Conservation (phyloP, 306 rosid genomes). For the Gynostemma pentaphyllum region DNA sequence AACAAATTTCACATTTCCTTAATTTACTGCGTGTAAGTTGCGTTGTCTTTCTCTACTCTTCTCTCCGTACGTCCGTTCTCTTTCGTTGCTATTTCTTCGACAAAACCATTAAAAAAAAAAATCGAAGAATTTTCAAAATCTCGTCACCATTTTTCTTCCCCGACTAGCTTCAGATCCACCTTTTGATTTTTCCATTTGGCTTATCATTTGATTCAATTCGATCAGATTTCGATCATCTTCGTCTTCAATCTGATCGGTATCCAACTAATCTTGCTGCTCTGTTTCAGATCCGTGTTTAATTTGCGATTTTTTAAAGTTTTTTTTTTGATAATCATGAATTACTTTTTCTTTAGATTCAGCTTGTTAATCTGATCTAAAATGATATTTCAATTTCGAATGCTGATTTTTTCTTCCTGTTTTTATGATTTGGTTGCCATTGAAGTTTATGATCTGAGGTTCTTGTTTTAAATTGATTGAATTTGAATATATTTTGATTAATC, state of each 20-base stretch:
- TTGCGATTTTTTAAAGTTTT: neutral
- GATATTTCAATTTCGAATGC: neutral
- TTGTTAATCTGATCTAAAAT: neutral
- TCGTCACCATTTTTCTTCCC: neutral
- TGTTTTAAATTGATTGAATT: neutral
- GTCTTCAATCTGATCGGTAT: neutral
- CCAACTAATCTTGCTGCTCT: neutral
- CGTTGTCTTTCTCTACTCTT: conserved; percentile 5
- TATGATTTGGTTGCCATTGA: neutral
- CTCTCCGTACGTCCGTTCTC: conserved; percentile 1
- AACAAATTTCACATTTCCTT: neutral
- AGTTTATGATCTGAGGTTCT: neutral
- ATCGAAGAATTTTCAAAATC: neutral
- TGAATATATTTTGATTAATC: conserved; percentile 1
- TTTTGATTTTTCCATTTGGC: neutral
- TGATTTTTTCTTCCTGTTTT: neutral
- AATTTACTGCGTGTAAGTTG: conserved; percentile 10
- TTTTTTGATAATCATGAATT: neutral
- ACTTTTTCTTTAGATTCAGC: neutral
- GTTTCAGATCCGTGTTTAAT: neutral
- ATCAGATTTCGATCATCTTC: neutral
- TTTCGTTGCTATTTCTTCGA: conserved; percentile 4
- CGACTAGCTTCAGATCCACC: conserved; percentile 12
- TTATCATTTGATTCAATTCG: neutral
- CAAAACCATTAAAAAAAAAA: neutral